Evolutionary conservation across 176 grass and related monocot genomes (phyloP), one percentile per base, ranked within the genome.

Genomic region (Oropetium thomaeum): DNA sequence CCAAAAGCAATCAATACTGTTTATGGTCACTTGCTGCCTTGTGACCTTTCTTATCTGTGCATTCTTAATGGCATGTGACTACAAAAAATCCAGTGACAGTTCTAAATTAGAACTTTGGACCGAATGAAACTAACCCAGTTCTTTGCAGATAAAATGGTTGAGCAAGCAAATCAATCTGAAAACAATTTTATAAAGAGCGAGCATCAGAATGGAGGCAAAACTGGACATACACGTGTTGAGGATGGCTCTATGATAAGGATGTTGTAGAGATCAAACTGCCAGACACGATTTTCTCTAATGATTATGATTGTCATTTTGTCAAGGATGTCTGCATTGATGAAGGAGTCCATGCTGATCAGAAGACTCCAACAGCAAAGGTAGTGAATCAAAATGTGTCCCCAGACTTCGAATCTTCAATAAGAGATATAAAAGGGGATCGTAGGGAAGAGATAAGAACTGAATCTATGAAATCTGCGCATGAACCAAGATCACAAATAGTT

Each of bases 311-410:
- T 23, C 69, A 92, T 32, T 89, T 89, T 84, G 79, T 96, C 27
- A 96, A 96, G 70, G 92, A 96, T 77, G 88, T 96, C 40, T 89
- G 89, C 75, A 79, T 96, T 59, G 92, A 96, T 81, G 93, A 87
- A 59, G 89, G 84, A 30, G 54, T 74, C 53, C 39, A 76, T 78
- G 39, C 54, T 81, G 70, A 77, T 58, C 53, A 87, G 62, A 87
- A 81, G 71, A 49, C 12, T 62, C 77, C 40, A 8, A 47, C n/a
- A 55, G 80, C 87, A 67, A 84, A 86, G 7, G 29, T 73, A 74
- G 62, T 31, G 32, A 69, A 43, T 32, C 73, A 89, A 62, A 78
- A 67, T 53, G 43, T 67, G 7, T 58, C 23, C 7, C 48, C 47
- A 73, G 67, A 44, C 38, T 80, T 87, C 59, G 20, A 77, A 66